Conservation (phyloP, 2,329 filamentous ascomycete species). For the Scopulariopsis brevicaulis region DNA sequence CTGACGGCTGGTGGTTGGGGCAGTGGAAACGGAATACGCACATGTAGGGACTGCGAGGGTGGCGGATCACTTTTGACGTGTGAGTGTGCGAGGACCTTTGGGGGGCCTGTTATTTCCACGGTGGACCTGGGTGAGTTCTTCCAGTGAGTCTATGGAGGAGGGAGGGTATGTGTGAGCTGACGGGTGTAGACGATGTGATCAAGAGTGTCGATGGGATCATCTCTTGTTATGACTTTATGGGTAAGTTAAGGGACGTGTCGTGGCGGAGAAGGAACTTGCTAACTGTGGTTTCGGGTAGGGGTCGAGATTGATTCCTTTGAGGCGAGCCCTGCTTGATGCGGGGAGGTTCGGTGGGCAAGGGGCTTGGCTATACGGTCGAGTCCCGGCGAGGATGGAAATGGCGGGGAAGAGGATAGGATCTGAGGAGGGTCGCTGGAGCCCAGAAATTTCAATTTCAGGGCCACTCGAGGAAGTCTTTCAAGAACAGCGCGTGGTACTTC, state of each 20-base stretch:
- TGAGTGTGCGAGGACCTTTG: neutral
- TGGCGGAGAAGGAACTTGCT: neutral
- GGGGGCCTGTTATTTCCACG: neutral
- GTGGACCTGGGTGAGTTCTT: constrained; percentile 1
- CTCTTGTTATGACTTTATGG: neutral
- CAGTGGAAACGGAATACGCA: neutral
- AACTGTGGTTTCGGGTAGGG: neutral
- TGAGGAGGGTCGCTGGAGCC: too few species aligned
- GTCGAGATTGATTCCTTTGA: constrained; percentile 1
- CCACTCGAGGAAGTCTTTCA: too few species aligned
- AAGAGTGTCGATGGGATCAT: neutral
- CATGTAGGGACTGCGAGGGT: neutral
- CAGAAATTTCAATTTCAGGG: too few species aligned
- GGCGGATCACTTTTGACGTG: neutral
- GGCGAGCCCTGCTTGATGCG: neutral
- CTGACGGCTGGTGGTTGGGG: neutral
- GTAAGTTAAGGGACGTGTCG: neutral
- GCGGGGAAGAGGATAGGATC: too few species aligned
- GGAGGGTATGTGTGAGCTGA: neutral
- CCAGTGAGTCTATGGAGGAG: neutral
- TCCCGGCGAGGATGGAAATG: too few species aligned
- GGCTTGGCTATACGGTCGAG: too few species aligned
- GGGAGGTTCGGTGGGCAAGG: neutral
- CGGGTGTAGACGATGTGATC: constrained; percentile 1
- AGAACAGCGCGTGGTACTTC: too few species aligned